Percentiles rank a stretch among this genome's conserved stretches.
Evolutionary conservation across 169 alveolate genomes (phyloP).

Genomic region (Plasmodium vivax): DNA sequence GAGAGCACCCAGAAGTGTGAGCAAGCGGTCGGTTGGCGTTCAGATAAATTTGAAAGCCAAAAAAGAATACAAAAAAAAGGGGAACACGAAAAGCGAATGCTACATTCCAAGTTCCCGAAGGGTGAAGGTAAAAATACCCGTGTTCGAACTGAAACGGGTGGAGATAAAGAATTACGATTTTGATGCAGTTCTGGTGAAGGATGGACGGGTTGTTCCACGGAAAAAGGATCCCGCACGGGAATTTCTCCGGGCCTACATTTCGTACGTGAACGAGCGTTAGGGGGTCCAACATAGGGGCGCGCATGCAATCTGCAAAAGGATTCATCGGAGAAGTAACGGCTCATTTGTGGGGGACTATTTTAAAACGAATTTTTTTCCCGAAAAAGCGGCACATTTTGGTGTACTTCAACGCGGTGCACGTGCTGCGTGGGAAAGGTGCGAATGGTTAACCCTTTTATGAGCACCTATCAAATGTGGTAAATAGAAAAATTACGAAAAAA

Average conservation of each 20-base stretch:
- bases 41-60: slow-evolving; percentile 19
- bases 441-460: not conserved
- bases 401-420: not conserved
- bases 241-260: not conserved
- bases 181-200: slow-evolving; percentile 61
- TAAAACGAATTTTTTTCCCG: not conserved
- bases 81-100: not conserved
- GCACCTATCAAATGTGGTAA: not conserved
- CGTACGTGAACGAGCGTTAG: not conserved
- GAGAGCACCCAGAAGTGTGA: not conserved
- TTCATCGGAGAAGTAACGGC: not conserved
- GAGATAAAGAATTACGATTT: slow-evolving; percentile 31
- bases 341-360: not conserved
- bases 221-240: slow-evolving; percentile 28
- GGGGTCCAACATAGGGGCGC: not conserved
- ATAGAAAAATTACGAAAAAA: not conserved
- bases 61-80: slow-evolving; percentile 16
- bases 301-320: not conserved
- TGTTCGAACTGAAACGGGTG: not conserved
- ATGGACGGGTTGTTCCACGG: slow-evolving; percentile 45
- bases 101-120: not conserved
- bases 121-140: slow-evolving; percentile 36
- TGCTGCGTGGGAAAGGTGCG: not conserved
- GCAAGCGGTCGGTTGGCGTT: slow-evolving; percentile 8
- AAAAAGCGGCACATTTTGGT: not conserved